Conservation (phyloP, 2,329 filamentous ascomycete species). For the Trichoderma pleuroti region DNA sequence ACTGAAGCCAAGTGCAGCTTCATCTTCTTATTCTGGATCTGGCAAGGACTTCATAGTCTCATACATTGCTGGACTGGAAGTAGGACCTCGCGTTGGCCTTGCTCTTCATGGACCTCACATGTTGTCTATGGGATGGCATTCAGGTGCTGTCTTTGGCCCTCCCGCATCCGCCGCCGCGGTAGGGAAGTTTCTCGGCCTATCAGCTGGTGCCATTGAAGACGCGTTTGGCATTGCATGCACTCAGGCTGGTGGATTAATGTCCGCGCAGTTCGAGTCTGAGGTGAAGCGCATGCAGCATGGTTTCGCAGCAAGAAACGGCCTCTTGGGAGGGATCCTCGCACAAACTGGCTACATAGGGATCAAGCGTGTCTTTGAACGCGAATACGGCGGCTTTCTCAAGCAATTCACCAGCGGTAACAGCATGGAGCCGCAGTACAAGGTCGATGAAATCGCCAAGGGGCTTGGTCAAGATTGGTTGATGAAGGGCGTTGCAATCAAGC, state of each 20-base stretch:
- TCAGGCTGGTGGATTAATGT: slow-evolving; percentile 40
- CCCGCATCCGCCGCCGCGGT: slow-evolving; percentile 33
- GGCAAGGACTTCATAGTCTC: slow-evolving; percentile 35
- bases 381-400: slow-evolving; percentile 42
- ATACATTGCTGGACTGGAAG: slow-evolving; percentile 39
- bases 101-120: slow-evolving; percentile 38
- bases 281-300: slow-evolving; percentile 46
- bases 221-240: slow-evolving; percentile 40
- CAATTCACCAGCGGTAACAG: slow-evolving; percentile 32
- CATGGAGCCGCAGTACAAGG: slow-evolving; percentile 1
- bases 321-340: slow-evolving; percentile 39
- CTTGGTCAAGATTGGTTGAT: slow-evolving; percentile 38
- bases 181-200: slow-evolving; percentile 32
- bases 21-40: background rate
- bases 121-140: slow-evolving; percentile 40
- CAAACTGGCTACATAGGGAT: slow-evolving; percentile 40
- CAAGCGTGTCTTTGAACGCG: slow-evolving; percentile 38
- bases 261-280: slow-evolving; percentile 41
- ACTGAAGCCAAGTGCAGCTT: background rate
- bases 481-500: slow-evolving; percentile 35
- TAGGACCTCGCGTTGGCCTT: slow-evolving; percentile 36
- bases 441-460: slow-evolving; percentile 28
- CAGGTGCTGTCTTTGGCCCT: slow-evolving; percentile 38
- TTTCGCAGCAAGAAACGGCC: slow-evolving; percentile 42
- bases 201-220: slow-evolving; percentile 30